Evolutionary conservation across 2,329 filamentous ascomycete species (phyloP), one percentile per base, ranked within the genome.

Genomic region (Aspergillus sergii): DNA sequence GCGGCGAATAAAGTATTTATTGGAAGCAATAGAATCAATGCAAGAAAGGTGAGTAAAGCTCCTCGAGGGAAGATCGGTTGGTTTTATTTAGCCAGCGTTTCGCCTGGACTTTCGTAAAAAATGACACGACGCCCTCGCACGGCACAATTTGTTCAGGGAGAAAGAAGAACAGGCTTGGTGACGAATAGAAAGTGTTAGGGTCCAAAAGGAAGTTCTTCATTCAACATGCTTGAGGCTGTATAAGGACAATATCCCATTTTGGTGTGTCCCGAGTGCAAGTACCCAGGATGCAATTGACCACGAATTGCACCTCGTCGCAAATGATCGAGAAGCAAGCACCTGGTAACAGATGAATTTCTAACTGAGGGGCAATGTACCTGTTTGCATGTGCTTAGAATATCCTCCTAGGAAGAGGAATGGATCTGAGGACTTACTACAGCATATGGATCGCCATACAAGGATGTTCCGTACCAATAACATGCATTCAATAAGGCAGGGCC

Each of bases 231-330:
- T 64, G 34, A 34, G 46, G 53, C 32, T 50, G 19, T 46, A 39
- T 59, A 43, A 57, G 55, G 36, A 59, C 53, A 55, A 46, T 50
- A 39, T 66, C 51, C 50, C 66, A 67, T 66, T 50, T 34, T 58
- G 53, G 30, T 16, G 30, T 21, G 51, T 5, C 45, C 39, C 36
- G 59, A 12, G 57, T 30, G 41, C 30, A 48, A 41, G 26, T 48
- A 53, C 14, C 30, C 28, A 56, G 28, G 50, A 53, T 34, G 59
- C 53, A 48, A n/a, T 48, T 36, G 56, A 53, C 14, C 56, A 57
- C 48, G 28, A 45, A 51, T 23, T 53, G 62, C 48, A 39, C 28
- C 50, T 57, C 14, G 28, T 36, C 26, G n/a, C n/a, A 12, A 32
- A 11, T n/a, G 14, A 32, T 21, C 43, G 16, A 45, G 28, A 54